These are phyloP conservation scores for Pinus tabuliformis DNA, from an alignment of 75 land plant species.

Conservation along the genomic window DNA sequence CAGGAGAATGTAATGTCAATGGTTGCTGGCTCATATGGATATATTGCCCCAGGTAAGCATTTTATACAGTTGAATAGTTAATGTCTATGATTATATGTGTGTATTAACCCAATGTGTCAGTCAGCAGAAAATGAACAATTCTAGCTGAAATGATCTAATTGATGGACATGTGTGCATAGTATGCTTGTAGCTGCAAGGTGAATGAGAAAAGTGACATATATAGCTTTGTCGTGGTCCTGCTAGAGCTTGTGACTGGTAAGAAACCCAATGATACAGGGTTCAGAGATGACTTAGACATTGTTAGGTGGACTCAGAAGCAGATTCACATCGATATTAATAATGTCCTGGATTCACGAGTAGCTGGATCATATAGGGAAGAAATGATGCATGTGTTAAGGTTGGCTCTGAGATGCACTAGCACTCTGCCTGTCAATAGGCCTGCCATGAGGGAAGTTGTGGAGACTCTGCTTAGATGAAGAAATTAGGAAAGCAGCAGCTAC, in stretches of 20 bases:
- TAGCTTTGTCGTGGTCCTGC: constrained; percentile 38
- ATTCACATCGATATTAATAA: background rate
- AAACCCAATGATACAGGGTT: constrained; percentile 16
- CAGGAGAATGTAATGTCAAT: background rate
- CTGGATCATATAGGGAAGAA: background rate
- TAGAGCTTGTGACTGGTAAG: constrained; percentile 37
- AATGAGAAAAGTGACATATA: constrained; percentile 42
- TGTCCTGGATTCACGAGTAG: background rate
- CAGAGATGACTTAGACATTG: no score
- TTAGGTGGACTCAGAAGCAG: background rate
- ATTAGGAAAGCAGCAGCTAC: background rate
- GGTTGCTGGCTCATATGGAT: background rate
- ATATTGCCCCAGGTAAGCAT: constrained; percentile 4
- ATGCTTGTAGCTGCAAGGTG: constrained; percentile 26
- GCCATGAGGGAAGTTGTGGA: constrained; percentile 28
- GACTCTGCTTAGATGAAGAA: constrained; percentile 2
- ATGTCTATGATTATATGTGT: no score
- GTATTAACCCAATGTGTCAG: no score
- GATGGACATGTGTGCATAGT: constrained; percentile 19
- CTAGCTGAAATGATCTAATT: no score
- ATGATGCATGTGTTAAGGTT: constrained; percentile 3
- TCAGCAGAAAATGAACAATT: no score
- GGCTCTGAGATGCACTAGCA: constrained; percentile 27
- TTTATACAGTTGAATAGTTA: no score
- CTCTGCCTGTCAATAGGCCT: constrained; percentile 19